Base-by-base conservation (phyloP, 2,329 filamentous ascomycete genomes). In the Colletotrichum aenigma region DNA sequence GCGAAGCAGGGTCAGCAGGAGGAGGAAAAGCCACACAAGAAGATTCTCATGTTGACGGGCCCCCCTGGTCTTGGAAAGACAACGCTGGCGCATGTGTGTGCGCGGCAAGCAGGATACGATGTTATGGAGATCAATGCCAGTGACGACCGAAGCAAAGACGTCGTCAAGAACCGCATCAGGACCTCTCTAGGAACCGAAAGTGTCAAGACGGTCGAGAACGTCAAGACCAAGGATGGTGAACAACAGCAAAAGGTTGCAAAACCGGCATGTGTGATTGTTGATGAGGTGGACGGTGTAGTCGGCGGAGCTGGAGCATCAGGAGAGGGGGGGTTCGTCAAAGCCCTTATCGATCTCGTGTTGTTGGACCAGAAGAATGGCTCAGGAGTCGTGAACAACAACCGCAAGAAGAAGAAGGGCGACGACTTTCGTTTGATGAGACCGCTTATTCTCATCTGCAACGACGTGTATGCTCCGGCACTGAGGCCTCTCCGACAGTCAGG, bases 41-140 rank as follows among this genome's bases (percentile, higher is more conserved):
- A 98, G 83, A 95, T 99, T 9, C 86, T 99, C 13, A 90, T 99
- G 81, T 87, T 99, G 18, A 96, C 96, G 1, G 97, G 97, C 0
- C 96, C 97, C 0, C 97, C 97, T 0, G 97, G 97, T 3, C 87
- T 99, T 13, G 97, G 97, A 32, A 99, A 99, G 87, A 99, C 97
- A 0, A 99, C 97, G 0, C 85, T 99, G 64, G 97, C 97, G 3
- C 97, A 99, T 84, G 97, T 99, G 0, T 98, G 97, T 82, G 97
- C 97, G 1, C 93, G 90, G 79, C 97, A 99, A 85, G 97, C 97
- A 7, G 97, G 97, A 1, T 99, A 99, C 80, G 97, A 98, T 81
- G 94, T 98, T 2, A 91, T 98, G 82, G 97, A 99, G 83, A 98
- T 99, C 85, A 99, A 99, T 80, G 97, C 97, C 10, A 98, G 96